Conservation (phyloP, 495 filamentous ascomycete genomes). For the Penicillium silybi region DNA sequence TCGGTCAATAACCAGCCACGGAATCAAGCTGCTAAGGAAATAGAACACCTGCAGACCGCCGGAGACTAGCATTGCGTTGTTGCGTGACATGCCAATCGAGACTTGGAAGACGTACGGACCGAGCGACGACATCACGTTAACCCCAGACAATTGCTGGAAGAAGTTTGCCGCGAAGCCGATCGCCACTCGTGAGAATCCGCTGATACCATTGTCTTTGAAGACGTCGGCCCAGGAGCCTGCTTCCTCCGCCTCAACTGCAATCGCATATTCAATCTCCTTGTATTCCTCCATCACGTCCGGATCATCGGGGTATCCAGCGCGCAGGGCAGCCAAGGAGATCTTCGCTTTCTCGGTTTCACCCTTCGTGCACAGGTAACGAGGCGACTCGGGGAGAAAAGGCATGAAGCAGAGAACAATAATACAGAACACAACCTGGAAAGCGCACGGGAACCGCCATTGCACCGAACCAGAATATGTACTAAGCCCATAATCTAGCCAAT, state of each 20-base stretch:
- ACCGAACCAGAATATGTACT: constrained; percentile 5
- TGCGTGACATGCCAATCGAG: constrained; percentile 7
- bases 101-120: constrained; percentile 18
- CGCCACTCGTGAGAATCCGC: constrained; percentile 12
- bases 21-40: constrained; percentile 17
- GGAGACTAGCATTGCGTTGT: constrained; percentile 12
- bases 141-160: constrained; percentile 17
- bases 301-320: constrained; percentile 8
- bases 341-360: constrained; percentile 52
- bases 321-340: constrained; percentile 46
- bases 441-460: constrained; percentile 54
- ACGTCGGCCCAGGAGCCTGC: constrained; percentile 15
- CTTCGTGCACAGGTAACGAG: constrained; percentile 37
- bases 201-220: constrained; percentile 18
- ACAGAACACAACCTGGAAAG: constrained; percentile 56
- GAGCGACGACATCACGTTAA: constrained; percentile 18
- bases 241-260: constrained; percentile 16
- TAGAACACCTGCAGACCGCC: constrained; percentile 44
- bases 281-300: constrained; percentile 9
- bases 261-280: constrained; percentile 17
- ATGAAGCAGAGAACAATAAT: constrained; percentile 33
- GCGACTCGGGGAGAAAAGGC: constrained; percentile 22
- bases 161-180: constrained; percentile 16
- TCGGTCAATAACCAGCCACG: constrained; percentile 16
- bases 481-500: constrained; percentile 25